phyloP scores from a whole-genome alignment of 352 stramenopile genomes.

The Plasmopara muralis region DNA sequence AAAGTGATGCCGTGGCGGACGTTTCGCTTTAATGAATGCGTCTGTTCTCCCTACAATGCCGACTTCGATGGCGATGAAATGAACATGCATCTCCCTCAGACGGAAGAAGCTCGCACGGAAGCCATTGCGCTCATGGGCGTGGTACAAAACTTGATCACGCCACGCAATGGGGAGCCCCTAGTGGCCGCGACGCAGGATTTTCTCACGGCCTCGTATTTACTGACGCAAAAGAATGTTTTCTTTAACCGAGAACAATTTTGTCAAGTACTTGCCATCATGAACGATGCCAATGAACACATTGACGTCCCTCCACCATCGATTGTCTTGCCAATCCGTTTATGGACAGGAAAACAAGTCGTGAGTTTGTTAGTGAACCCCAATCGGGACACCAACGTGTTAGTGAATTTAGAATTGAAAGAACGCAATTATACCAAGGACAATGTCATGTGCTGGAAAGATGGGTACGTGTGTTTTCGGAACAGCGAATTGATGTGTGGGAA shows the following conservation, averaged over 20 bases:
- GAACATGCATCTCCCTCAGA: slow-evolving; percentile 99
- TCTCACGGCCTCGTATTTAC: slow-evolving; percentile 96
- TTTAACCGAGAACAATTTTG: slow-evolving; percentile 97
- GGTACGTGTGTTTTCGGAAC: slow-evolving; percentile 95
- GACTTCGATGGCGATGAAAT: slow-evolving; percentile 99
- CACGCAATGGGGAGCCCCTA: slow-evolving; percentile 96
- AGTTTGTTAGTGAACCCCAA: slow-evolving; percentile 87
- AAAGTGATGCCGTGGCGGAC: slow-evolving; percentile 97
- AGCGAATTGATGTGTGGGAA: slow-evolving; percentile 97
- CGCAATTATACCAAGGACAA: slow-evolving; percentile 94
- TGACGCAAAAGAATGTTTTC: slow-evolving; percentile 99
- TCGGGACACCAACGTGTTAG: slow-evolving; percentile 64
- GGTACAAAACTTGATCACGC: slow-evolving; percentile 96
- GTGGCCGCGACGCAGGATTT: slow-evolving; percentile 99
- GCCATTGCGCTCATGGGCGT: slow-evolving; percentile 97
- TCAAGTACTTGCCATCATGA: slow-evolving; percentile 92
- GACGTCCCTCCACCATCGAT: slow-evolving; percentile 75
- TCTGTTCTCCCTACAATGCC: slow-evolving; percentile 98
- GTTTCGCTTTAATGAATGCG: slow-evolving; percentile 99
- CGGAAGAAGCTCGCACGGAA: slow-evolving; percentile 96
- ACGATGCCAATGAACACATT: slow-evolving; percentile 94
- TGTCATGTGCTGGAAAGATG: slow-evolving; percentile 98
- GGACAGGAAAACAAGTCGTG: slow-evolving; percentile 99
- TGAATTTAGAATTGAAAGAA: slow-evolving; percentile 90
- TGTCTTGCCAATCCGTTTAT: slow-evolving; percentile 80